A percentile compares a stretch with the other conserved stretches of the same genome.
These are phyloP conservation scores for Dichotomopilus funicola DNA, from an alignment of 2,329 filamentous ascomycete genomes.

Conservation along the genomic window DNA sequence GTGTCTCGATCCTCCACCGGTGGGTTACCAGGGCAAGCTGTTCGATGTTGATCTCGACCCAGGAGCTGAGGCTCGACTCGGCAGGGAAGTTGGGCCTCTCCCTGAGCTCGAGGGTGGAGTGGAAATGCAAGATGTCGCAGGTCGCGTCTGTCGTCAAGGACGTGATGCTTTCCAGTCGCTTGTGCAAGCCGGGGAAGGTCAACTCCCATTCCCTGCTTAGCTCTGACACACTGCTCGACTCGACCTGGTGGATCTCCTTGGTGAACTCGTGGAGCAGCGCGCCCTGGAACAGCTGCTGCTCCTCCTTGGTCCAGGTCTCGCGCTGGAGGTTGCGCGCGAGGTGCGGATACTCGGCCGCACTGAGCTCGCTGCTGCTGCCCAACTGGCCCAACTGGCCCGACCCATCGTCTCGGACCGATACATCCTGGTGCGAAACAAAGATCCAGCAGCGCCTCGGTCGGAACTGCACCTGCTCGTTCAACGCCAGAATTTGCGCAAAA, in stretches of 20 bases:
- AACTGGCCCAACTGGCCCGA: slow-evolving; percentile 37
- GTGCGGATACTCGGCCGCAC: slow-evolving; percentile 47
- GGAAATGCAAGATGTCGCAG: slow-evolving; percentile 56
- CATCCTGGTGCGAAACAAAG: slow-evolving; percentile 48
- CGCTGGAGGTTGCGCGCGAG: slow-evolving; percentile 48
- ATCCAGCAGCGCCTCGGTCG: slow-evolving; percentile 54
- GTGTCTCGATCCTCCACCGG: slow-evolving; percentile 55
- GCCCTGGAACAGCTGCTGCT: slow-evolving; percentile 38
- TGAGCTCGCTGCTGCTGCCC: slow-evolving; percentile 36
- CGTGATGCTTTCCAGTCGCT: slow-evolving; percentile 41
- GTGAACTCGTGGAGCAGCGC: slow-evolving; percentile 55
- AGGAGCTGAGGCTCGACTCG: slow-evolving; percentile 53
- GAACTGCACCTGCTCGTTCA: slow-evolving; percentile 48
- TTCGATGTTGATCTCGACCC: slow-evolving; percentile 53
- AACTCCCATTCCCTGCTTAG: slow-evolving; percentile 51
- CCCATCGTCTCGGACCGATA: slow-evolving; percentile 42
- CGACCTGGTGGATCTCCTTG: slow-evolving; percentile 45
- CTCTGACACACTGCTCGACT: slow-evolving; percentile 49
- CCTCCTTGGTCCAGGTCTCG: slow-evolving; percentile 42
- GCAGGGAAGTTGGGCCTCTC: slow-evolving; percentile 50
- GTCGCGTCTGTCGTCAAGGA: slow-evolving; percentile 30
- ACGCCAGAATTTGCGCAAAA: slow-evolving; percentile 49
- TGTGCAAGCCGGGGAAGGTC: slow-evolving; percentile 50
- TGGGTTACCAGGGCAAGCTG: slow-evolving; percentile 48
- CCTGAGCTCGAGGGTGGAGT: slow-evolving; percentile 53